phyloP scores from a whole-genome alignment of 805 yeast species.

The Hanseniaspora singularis region DNA sequence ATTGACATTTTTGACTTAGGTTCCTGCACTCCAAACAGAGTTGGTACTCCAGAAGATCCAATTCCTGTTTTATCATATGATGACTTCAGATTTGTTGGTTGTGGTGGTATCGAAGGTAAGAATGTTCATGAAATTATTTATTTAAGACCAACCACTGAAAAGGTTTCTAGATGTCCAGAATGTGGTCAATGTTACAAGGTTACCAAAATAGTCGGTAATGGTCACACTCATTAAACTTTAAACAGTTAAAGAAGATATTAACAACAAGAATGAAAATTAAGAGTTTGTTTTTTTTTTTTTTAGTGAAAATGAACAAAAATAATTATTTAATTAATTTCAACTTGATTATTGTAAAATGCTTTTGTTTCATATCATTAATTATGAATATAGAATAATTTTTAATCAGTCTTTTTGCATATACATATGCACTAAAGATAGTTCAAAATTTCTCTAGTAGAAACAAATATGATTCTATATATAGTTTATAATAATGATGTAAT shows the following conservation, averaged over 20 bases:
- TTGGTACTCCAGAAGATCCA: constrained; percentile 84
- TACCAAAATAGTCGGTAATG: constrained; percentile 68
- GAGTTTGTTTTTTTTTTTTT: background rate
- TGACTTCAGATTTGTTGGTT: constrained; percentile 89
- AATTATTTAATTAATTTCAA: no score
- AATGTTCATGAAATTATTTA: constrained; percentile 74
- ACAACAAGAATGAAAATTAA: no score
- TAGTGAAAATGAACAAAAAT: background rate
- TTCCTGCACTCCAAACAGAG: constrained; percentile 78
- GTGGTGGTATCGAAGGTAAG: constrained; percentile 92
- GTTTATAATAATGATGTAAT: no score
- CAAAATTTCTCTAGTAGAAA: no score
- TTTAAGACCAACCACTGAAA: constrained; percentile 74
- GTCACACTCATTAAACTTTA: constrained; percentile 30
- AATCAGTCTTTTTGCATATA: no score
- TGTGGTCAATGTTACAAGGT: constrained; percentile 91
- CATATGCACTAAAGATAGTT: no score
- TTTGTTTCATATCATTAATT: no score
- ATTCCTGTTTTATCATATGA: constrained; percentile 80
- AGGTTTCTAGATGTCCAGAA: constrained; percentile 95
- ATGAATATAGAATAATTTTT: no score
- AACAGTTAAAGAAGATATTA: no score
- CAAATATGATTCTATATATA: no score
- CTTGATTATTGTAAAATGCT: no score
- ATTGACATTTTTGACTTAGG: constrained; percentile 82